Evolutionary conservation across 371 early-diverging fungal species (phyloP).

Genomic region (Cokeromyces recurvatus): DNA sequence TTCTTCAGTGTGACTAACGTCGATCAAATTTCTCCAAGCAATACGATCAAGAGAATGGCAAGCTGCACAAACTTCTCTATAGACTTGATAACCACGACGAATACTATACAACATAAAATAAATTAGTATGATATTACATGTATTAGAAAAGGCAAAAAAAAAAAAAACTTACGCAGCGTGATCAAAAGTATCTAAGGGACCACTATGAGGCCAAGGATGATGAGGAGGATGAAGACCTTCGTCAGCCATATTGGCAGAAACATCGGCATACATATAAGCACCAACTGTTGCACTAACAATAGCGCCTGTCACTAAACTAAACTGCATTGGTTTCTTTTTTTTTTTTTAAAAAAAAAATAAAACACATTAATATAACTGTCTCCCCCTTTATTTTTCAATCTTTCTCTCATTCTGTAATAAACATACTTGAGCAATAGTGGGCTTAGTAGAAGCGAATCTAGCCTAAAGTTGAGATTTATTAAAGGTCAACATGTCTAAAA

Average conservation of each 20-base stretch:
- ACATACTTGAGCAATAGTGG: background rate
- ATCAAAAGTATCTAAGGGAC: conserved; percentile 83
- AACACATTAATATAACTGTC: too few species aligned
- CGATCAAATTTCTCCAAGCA: conserved; percentile 92
- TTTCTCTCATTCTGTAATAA: background rate
- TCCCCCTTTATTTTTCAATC: too few species aligned
- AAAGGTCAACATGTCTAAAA: too few species aligned
- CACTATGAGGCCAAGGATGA: conserved; percentile 87
- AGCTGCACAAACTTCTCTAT: conserved; percentile 95
- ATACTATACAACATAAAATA: conserved; percentile 48
- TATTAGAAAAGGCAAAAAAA: too few species aligned
- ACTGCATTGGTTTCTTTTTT: conserved; percentile 36
- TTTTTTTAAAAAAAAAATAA: too few species aligned
- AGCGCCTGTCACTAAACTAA: conserved; percentile 52
- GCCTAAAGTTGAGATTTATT: too few species aligned
- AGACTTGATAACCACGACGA: conserved; percentile 98
- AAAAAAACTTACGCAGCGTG: conserved; percentile 75
- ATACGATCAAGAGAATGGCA: conserved; percentile 95
- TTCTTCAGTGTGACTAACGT: conserved; percentile 86
- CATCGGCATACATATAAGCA: conserved; percentile 50
- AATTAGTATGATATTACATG: too few species aligned
- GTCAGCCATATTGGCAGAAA: conserved; percentile 74
- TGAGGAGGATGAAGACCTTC: conserved; percentile 91
- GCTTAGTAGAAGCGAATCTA: conserved; percentile 26
- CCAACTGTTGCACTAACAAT: conserved; percentile 55